A percentile compares a stretch with the other conserved stretches of the same genome.
Evolutionary conservation across 164 flowering plant species (phyloP).

Genomic region (Malania oleifera): DNA sequence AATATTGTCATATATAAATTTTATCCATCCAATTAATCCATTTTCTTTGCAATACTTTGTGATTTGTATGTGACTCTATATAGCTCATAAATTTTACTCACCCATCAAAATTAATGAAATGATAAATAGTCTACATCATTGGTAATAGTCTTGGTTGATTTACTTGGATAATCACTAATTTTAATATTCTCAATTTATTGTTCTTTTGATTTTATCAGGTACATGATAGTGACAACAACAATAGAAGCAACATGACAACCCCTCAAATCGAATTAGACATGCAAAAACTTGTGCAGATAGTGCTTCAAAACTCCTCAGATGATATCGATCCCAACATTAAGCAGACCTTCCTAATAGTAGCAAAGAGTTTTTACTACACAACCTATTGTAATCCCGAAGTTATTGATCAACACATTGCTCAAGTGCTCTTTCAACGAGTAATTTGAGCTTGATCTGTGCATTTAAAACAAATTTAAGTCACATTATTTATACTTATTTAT

Average conservation of each 20-base stretch:
- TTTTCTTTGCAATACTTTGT: too few species aligned
- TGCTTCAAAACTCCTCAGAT: slow-evolving; percentile 32
- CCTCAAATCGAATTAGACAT: slow-evolving; percentile 43
- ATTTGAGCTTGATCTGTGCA: slow-evolving; percentile 15
- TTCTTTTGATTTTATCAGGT: slow-evolving; percentile 1
- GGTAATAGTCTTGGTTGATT: too few species aligned
- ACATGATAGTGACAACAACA: slow-evolving; percentile 8
- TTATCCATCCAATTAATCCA: too few species aligned
- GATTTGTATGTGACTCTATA: too few species aligned
- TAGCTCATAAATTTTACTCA: too few species aligned
- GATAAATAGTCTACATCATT: too few species aligned
- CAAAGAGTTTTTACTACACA: slow-evolving; percentile 53
- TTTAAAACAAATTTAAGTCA: neutral
- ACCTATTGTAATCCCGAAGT: slow-evolving; percentile 43
- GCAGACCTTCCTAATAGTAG: slow-evolving; percentile 54
- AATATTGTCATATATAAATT: too few species aligned
- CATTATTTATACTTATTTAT: too few species aligned
- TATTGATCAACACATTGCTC: slow-evolving; percentile 45
- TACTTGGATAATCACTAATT: too few species aligned
- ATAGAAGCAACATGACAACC: slow-evolving; percentile 1
- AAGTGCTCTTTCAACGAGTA: slow-evolving; percentile 68
- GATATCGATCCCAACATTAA: slow-evolving; percentile 32
- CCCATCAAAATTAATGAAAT: too few species aligned
- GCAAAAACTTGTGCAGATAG: slow-evolving; percentile 57
- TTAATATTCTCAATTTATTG: too few species aligned